Evolutionary conservation across 331 rosid genomes (phyloP).

Genomic region (Pyrus hybrid): DNA sequence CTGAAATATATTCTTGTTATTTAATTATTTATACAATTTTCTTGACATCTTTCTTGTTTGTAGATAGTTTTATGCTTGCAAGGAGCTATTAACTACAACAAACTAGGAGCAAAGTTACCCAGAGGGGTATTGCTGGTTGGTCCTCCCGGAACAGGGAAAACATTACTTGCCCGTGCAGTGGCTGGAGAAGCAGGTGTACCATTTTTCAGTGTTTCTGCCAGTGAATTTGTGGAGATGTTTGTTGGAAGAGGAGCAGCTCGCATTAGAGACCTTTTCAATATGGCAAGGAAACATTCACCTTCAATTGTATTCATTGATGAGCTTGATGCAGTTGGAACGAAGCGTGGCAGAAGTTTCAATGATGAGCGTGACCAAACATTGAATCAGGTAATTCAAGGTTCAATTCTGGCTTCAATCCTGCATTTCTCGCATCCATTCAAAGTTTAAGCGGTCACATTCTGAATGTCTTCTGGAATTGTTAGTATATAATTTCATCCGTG

Average conservation of each 20-base stretch:
- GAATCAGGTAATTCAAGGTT: constrained; percentile 58
- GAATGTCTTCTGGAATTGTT: not conserved
- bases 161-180: constrained; percentile 92
- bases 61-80: constrained; percentile 88
- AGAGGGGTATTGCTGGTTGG: constrained; percentile 92
- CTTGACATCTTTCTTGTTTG: constrained; percentile 22
- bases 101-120: constrained; percentile 87
- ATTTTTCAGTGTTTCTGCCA: constrained; percentile 87
- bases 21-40: constrained; percentile 5
- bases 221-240: constrained; percentile 95
- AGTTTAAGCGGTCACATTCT: not conserved
- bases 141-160: constrained; percentile 98
- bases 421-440: not conserved
- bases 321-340: constrained; percentile 96
- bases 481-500: not conserved
- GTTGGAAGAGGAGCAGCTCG: constrained; percentile 99
- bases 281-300: constrained; percentile 78
- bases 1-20: not conserved
- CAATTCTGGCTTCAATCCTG: not conserved
- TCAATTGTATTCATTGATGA: constrained; percentile 93
- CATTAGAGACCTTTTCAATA: constrained; percentile 76
- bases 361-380: constrained; percentile 95
- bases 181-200: constrained; percentile 99
- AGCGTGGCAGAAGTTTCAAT: constrained; percentile 91
- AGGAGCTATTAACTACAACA: constrained; percentile 79